Evolutionary conservation across 805 yeast genomes (phyloP), one percentile per base, ranked within the genome.

Genomic region (Starmerella etchellsii): DNA sequence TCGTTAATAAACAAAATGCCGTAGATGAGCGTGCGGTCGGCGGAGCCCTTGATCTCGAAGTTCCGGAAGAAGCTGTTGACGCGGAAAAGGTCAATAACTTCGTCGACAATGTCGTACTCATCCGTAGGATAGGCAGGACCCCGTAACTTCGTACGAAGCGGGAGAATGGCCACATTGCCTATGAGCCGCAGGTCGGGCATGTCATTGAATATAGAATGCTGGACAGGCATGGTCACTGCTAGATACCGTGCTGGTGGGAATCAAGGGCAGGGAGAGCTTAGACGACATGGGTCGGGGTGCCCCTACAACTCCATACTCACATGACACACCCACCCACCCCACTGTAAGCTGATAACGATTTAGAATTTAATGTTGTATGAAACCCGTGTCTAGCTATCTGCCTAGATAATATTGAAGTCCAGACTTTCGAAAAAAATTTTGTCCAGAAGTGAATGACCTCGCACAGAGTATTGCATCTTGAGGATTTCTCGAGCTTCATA

Each of bases 51-150:
- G 65, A 91, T 87, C 64, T 91, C 98, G 60, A 91, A 91, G 68
- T 91, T 91, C 59, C 82, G 81, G 73, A 91, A 91, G 64, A 91
- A 88, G 11, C 95, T 81, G 62, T 91, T 91, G 53, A 96, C 95
- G 51, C 98, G 71, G 63, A 91, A 91, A 41, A 91, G 69, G 61
- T 91, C 97, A 40, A 91, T 64, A 22, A 77, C 71, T 60, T 91
- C 99, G 60, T 91, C 99, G 42, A 82, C 71, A 42, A 91, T 81
- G 63, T 91, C 99, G 58, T 87, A 88, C 52, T 76, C 82, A 15
- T 55, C 59, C 42, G 74, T 73, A 5, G 93, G 88, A 59, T 78
- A 84, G 1, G 95, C 79, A 9, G 98, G 97, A 4, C 98, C 97
- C 52, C 95, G 72, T 60, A 73, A 79, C 52, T 73, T 74, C 10